A percentile compares a stretch with the other conserved stretches of the same genome.
Conservation (phyloP, 352 stramenopile species). For the Phytophthora uliginosa region DNA sequence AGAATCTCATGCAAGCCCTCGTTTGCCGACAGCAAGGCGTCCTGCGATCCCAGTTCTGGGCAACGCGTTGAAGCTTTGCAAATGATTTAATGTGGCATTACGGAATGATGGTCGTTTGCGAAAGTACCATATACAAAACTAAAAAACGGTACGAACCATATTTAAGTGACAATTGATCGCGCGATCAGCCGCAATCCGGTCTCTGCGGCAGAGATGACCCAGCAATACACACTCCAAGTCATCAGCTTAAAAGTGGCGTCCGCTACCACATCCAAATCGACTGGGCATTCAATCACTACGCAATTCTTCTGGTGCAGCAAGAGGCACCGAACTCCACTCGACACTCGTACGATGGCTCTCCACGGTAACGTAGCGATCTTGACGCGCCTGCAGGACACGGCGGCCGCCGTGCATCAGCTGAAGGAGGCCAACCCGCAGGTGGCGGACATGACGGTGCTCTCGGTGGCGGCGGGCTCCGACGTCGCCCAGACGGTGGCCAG, state of each 20-base stretch:
- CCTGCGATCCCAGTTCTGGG: background rate
- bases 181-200: slow-evolving; percentile 7
- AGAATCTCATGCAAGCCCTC: background rate
- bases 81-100: background rate
- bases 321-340: background rate
- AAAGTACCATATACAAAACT: background rate
- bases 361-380: slow-evolving; percentile 64
- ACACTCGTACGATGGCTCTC: slow-evolving; percentile 42
- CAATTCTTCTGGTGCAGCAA: slow-evolving; percentile 41
- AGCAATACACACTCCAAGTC: slow-evolving; percentile 8
- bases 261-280: slow-evolving; percentile 13
- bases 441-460: slow-evolving; percentile 55
- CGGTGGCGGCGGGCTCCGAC: slow-evolving; percentile 47
- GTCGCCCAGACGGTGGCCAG: slow-evolving; percentile 53
- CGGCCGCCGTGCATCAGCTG: slow-evolving; percentile 53
- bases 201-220: background rate
- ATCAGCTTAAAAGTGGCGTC: background rate
- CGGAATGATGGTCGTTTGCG: slow-evolving; percentile 30
- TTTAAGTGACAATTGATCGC: slow-evolving; percentile 16
- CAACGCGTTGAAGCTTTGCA: slow-evolving; percentile 15
- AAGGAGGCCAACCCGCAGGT: slow-evolving; percentile 54
- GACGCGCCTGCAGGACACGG: slow-evolving; percentile 54
- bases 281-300: slow-evolving; percentile 15
- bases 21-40: background rate
- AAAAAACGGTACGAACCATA: background rate